phyloP scores from a whole-genome alignment of 805 yeast genomes.

The Alloascoidea hylecoeti region DNA sequence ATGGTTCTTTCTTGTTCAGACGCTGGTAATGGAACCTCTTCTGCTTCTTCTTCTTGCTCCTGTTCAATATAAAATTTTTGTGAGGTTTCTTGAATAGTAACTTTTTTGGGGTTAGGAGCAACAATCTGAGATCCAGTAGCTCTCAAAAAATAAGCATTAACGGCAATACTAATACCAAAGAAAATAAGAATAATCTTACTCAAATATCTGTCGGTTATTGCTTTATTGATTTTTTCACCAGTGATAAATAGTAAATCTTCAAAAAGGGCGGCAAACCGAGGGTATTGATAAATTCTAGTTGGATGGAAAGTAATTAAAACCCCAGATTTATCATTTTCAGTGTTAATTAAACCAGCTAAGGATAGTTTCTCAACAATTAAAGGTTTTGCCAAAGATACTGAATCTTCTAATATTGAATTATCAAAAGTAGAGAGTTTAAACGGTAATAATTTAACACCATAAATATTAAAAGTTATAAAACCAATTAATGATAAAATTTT shows the following conservation, averaged over 20 bases:
- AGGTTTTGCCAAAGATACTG: not conserved
- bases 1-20: conserved; percentile 64
- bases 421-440: not conserved
- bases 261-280: conserved; percentile 35
- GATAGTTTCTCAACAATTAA: too few relatives aligned
- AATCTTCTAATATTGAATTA: not conserved
- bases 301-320: conserved; percentile 34
- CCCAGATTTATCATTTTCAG: not conserved
- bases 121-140: conserved; percentile 36
- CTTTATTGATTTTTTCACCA: conserved; percentile 42
- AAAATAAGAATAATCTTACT: conserved; percentile 65
- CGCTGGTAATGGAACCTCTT: conserved; percentile 83
- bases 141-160: conserved; percentile 75
- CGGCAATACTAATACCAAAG: conserved; percentile 60
- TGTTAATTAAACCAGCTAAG: not conserved
- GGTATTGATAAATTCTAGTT: conserved; percentile 42
- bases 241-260: conserved; percentile 46
- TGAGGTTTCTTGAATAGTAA: conserved; percentile 22
- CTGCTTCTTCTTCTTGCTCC: conserved; percentile 70
- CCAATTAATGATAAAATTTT: not conserved
- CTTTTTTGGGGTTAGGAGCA: not conserved
- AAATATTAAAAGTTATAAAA: not conserved
- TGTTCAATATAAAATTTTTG: not conserved
- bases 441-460: conserved; percentile 2
- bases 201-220: conserved; percentile 68